Base-by-base conservation (phyloP, 177 flowering plant genomes). In the Vitis hybrid region DNA sequence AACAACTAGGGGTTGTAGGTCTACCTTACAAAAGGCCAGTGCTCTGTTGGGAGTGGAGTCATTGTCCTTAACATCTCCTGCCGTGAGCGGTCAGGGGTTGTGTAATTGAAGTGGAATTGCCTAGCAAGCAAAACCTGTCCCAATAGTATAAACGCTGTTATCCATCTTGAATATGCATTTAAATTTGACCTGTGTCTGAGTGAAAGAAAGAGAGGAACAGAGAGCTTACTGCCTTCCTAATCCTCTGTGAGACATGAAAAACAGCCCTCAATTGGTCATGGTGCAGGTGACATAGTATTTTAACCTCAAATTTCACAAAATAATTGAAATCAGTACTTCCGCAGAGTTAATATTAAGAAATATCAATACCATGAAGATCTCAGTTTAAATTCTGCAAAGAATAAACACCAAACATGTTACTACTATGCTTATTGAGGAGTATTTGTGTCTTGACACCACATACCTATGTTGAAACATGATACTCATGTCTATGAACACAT, bases 31-130 rank as follows among this genome's bases (percentile, higher is more conserved):
- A 94, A 89, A 21, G 97, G 97, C 96, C 94, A 94, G 72, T 82
- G 97, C 21, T 94, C 94, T 10, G 84, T 82, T 15, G 93, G 88
- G 21, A 77, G 81, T n/a, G 99, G 97, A 17, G 97, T 94, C 87
- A 79, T 82, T 35, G 79, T 83, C 9, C 84, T 80, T 70, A 94
- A 73, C 91, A 92, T 80, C 73, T 91, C 97, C 74, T 91, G 97
- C 18, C 96, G 81, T 51, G 91, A 79, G 35, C 99, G 85, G 79
- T 92, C 97, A 17, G 99, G 99, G 13, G 99, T 94, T n/a, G 97
- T 94, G 82, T 83, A 94, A 72, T 94, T 91, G 67, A 94, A 92
- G 70, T 94, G 77, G 64, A 73, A 81, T 69, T 92, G 93, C 69
- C 92, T 83, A 14, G 99, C 97, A 71, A 82, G 32, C 58, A 85